These are phyloP conservation scores for Pneumocystis canis DNA, from an alignment of 1,139 yeast species.

Conservation along the genomic window DNA sequence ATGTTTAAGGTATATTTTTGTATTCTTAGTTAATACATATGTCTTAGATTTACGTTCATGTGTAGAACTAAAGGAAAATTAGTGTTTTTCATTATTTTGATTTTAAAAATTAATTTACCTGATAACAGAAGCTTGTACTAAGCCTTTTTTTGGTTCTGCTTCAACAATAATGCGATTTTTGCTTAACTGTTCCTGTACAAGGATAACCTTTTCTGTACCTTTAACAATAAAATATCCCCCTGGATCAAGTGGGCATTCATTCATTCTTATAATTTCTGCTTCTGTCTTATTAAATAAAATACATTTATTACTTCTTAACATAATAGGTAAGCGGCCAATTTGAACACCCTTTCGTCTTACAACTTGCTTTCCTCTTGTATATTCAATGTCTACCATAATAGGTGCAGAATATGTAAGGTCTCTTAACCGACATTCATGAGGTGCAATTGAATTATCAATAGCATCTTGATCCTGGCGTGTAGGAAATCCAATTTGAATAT, in stretches of 20 bases:
- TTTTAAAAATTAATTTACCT: constrained; percentile 19
- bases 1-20: constrained; percentile 78
- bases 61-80: constrained; percentile 42
- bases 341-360: constrained; percentile 81
- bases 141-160: constrained; percentile 84
- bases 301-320: constrained; percentile 89
- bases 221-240: constrained; percentile 97
- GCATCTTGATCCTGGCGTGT: constrained; percentile 41
- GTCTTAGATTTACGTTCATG: constrained; percentile 97
- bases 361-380: constrained; percentile 84
- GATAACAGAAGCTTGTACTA: constrained; percentile 94
- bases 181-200: constrained; percentile 91
- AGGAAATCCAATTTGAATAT: constrained; percentile 61
- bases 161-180: constrained; percentile 96
- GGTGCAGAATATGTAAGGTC: constrained; percentile 95
- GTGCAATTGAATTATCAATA: constrained; percentile 39
- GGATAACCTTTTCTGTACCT: constrained; percentile 93
- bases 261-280: constrained; percentile 67
- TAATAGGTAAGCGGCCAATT: constrained; percentile 95
- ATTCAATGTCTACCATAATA: constrained; percentile 89
- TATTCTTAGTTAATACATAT: constrained; percentile 83
- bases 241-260: constrained; percentile 95
- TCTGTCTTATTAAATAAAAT: constrained; percentile 66
- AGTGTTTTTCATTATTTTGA: background rate
- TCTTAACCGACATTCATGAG: constrained; percentile 91